A percentile compares a stretch with the other conserved stretches of the same genome.
These are phyloP conservation scores for Phaseolus coccineus DNA, from an alignment of 331 rosid species.

Conservation along the genomic window DNA sequence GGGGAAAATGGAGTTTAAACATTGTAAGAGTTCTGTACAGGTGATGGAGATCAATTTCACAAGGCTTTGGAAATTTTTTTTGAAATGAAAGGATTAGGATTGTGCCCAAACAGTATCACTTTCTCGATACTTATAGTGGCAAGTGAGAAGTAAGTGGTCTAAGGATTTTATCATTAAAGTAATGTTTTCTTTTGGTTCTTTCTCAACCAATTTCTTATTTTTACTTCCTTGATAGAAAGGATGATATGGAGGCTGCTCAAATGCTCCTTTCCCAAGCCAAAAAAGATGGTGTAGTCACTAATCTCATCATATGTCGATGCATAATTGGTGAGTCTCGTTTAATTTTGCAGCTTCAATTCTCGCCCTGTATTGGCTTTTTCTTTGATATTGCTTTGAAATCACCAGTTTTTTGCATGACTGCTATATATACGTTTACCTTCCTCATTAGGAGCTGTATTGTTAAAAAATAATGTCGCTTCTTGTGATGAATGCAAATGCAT, in stretches of 20 bases:
- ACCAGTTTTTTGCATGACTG: constrained; percentile 5
- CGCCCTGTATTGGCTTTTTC: constrained; percentile 27
- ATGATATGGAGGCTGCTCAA: constrained; percentile 80
- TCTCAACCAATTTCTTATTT: constrained; percentile 40
- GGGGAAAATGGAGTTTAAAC: constrained; percentile 36
- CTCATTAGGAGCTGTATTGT: constrained; percentile 30
- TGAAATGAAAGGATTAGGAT: constrained; percentile 82
- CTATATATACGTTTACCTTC: neutral
- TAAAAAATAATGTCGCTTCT: no score
- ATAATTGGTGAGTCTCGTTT: constrained; percentile 69
- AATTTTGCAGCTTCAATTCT: constrained; percentile 27
- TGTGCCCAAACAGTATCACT: constrained; percentile 85
- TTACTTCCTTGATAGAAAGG: constrained; percentile 61
- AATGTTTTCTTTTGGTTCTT: constrained; percentile 37
- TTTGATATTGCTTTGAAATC: constrained; percentile 26
- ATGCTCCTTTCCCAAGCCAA: constrained; percentile 82
- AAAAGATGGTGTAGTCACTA: constrained; percentile 68
- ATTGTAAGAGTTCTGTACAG: constrained; percentile 57
- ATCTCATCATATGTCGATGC: constrained; percentile 71
- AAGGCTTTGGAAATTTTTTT: constrained; percentile 84
- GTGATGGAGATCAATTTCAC: constrained; percentile 86
- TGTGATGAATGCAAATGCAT: constrained; percentile 7
- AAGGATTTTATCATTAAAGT: constrained; percentile 25
- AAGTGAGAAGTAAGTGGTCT: constrained; percentile 77
- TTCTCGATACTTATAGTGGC: constrained; percentile 86